A percentile compares a stretch with the other conserved stretches of the same genome.
Evolutionary conservation across 2,329 filamentous ascomycete genomes (phyloP).

Genomic region (Alternaria brassicicola): DNA sequence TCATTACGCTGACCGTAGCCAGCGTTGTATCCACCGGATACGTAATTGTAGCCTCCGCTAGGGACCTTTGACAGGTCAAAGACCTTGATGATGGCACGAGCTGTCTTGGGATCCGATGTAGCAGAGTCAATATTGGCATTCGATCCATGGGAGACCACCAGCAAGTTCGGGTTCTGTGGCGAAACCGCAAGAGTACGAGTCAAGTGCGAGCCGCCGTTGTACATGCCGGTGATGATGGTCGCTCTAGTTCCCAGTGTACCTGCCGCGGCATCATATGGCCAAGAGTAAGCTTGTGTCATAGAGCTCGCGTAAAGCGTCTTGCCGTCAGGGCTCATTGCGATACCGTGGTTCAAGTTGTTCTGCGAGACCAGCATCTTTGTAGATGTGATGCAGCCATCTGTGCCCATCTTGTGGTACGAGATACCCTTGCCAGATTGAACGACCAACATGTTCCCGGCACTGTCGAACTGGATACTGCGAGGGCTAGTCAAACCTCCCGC

Average conservation of each 20-base stretch:
- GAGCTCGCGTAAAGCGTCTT: conserved; percentile 62
- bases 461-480: conserved; percentile 42
- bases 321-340: conserved; percentile 55
- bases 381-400: conserved; percentile 39
- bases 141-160: conserved; percentile 71
- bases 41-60: conserved; percentile 53
- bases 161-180: conserved; percentile 57
- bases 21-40: conserved; percentile 56
- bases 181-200: conserved; percentile 71
- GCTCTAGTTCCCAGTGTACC: conserved; percentile 56
- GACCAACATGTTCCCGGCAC: conserved; percentile 42
- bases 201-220: conserved; percentile 61
- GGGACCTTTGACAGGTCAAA: conserved; percentile 57
- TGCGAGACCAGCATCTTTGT: conserved; percentile 41
- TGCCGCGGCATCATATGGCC: conserved; percentile 64
- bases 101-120: conserved; percentile 58
- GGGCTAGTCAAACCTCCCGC: conserved; percentile 38
- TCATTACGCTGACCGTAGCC: conserved; percentile 76
- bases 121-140: conserved; percentile 64
- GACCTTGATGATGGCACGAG: conserved; percentile 69
- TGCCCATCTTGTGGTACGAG: conserved; percentile 35
- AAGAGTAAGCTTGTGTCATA: conserved; percentile 63
- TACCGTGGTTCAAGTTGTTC: conserved; percentile 57
- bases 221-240: conserved; percentile 66
- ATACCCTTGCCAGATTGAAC: conserved; percentile 45